Conservation (phyloP, 495 filamentous ascomycete genomes). For the Penicillium coffeae region DNA sequence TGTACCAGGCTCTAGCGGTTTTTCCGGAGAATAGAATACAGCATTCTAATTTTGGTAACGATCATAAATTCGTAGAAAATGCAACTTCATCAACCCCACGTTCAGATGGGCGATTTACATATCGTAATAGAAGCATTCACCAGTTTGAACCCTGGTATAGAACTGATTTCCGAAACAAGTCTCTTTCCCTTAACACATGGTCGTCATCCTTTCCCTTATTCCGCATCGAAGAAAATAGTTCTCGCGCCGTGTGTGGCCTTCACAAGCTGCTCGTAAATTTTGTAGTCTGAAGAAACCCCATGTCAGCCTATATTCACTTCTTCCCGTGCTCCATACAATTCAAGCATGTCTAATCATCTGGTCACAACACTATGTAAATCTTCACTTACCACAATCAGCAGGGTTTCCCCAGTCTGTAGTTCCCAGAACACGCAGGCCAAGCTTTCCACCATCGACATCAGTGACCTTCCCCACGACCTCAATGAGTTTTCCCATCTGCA, state of each 20-base stretch:
- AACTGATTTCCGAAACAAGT: too few relatives aligned
- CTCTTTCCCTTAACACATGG: too few relatives aligned
- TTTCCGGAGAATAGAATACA: too few relatives aligned
- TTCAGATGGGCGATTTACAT: background rate
- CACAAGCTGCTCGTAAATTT: constrained; percentile 74
- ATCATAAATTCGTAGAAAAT: background rate
- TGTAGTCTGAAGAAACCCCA: constrained; percentile 59
- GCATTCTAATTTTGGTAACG: background rate
- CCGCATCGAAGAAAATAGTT: constrained; percentile 66
- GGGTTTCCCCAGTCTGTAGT: constrained; percentile 72
- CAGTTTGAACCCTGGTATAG: too few relatives aligned
- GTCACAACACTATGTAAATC: too few relatives aligned
- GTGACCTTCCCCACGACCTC: constrained; percentile 94
- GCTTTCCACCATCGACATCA: constrained; percentile 45
- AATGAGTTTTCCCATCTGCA: constrained; percentile 71
- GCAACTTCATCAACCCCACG: background rate
- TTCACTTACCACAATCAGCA: constrained; percentile 36
- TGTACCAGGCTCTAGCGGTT: too few relatives aligned
- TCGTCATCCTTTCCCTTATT: too few relatives aligned
- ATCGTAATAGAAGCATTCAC: too few relatives aligned
- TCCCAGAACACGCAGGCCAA: constrained; percentile 70
- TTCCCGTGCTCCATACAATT: constrained; percentile 1
- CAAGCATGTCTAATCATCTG: too few relatives aligned
- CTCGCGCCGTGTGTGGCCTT: constrained; percentile 85
- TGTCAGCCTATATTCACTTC: background rate